Conservation (phyloP, 192 early-diverging fungal genomes). For the Cladochytrium replicatum region DNA sequence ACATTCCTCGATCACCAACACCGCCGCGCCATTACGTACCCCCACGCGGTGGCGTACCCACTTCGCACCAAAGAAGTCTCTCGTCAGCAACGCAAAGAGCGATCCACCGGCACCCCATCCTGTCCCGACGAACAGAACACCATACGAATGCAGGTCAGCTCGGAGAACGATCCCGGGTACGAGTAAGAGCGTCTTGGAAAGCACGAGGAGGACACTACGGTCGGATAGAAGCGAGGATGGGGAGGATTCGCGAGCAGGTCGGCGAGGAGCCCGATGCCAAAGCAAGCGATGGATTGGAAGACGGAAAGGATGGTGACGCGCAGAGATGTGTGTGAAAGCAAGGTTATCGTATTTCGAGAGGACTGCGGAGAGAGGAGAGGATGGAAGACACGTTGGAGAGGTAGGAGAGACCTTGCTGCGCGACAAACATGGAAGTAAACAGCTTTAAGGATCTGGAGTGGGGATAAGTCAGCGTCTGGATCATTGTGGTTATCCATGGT, state of each 20-base stretch:
- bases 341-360: neutral
- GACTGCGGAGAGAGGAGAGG: slow-evolving; percentile 2
- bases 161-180: slow-evolving; percentile 1
- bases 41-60: slow-evolving; percentile 26
- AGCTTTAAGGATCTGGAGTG: slow-evolving; percentile 20
- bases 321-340: slow-evolving; percentile 1
- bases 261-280: slow-evolving; percentile 3
- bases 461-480: slow-evolving; percentile 2
- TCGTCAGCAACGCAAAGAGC: slow-evolving; percentile 17
- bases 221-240: slow-evolving; percentile 4
- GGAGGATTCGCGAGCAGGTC: slow-evolving; percentile 14
- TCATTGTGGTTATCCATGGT: neutral
- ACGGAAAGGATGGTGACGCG: slow-evolving; percentile 24
- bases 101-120: slow-evolving; percentile 21
- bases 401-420: slow-evolving; percentile 19
- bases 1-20: too few species aligned
- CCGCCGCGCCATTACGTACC: slow-evolving; percentile 17
- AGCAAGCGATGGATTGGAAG: slow-evolving; percentile 8
- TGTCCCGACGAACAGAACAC: slow-evolving; percentile 13
- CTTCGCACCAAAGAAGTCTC: slow-evolving; percentile 18
- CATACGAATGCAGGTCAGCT: neutral
- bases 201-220: slow-evolving; percentile 11
- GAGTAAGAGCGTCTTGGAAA: slow-evolving; percentile 4
- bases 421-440: slow-evolving; percentile 11
- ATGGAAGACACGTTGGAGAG: slow-evolving; percentile 22